Evolutionary conservation across 441 rosid genomes (phyloP), one percentile per base, ranked within the genome.

Genomic region (Aquilaria agallochum): DNA sequence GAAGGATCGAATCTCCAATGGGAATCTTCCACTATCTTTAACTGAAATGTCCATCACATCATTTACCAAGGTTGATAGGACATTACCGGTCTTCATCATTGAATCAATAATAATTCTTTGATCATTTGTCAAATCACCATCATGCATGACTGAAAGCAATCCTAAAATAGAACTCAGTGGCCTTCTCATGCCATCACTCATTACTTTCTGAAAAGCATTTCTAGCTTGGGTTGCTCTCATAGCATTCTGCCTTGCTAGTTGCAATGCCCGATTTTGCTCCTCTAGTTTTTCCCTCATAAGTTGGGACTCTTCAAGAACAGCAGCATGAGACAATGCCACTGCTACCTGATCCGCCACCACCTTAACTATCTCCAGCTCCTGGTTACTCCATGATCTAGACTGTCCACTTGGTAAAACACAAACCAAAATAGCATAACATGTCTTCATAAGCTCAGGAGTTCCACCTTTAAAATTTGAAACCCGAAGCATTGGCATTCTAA

Each of bases 301-400:
- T 70, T 91, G 98, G 27, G 99, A 95, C 61, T 95, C 99, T 59
- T 95, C 99, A 9, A 95, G 95, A 72, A 89, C 86, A 11, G 97
- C 95, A 14, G 99, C 98, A 70, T 95, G 99, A 64, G 97, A 92
- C 60, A 95, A 81, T 31, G 99, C 99, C 67, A 95, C 98, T 4
- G 98, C 92, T 32, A 95, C 98, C 74, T 95, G 98, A 74, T 88
- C 98, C 2, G 99, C 99, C 32, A 95, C 99, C 53, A 92, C 99
- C 67, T 95, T 80, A 45, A 92, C 81, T 64, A 95, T 95, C 83
- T 92, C 99, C 12, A 83, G 63, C 62, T 92, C 99, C 70, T 82
- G 93, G 66, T 77, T 75, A 79, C 75, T 83, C 98, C 99, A 95
- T 42, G 77, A 76, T 68, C 92, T 77, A 50, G 83, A 84, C 72